A percentile compares a stretch with the other conserved stretches of the same genome.
phyloP scores from a whole-genome alignment of 2,329 filamentous ascomycete species.

The Cryphonectria naterciae region DNA sequence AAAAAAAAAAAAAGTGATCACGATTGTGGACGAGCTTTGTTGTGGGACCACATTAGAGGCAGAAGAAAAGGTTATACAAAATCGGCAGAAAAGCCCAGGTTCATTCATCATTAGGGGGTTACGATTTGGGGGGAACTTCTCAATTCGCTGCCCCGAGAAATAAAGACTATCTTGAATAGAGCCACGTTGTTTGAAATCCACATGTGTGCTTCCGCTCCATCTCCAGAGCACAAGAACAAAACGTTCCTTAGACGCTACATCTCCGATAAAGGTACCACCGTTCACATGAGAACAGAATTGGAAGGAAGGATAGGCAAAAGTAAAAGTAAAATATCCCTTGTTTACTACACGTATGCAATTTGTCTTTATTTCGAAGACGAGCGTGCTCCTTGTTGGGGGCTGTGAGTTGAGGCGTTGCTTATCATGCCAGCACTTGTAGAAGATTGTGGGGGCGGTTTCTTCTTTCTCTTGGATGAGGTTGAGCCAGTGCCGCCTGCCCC shows the following conservation, averaged over 20 bases:
- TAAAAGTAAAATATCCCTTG: not conserved
- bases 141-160: no score
- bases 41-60: no score
- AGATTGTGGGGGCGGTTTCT: not conserved
- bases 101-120: not conserved
- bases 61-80: no score
- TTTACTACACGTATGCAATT: not conserved
- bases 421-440: not conserved
- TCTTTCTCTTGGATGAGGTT: constrained; percentile 43
- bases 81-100: not conserved
- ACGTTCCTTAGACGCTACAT: no score
- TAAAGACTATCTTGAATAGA: no score
- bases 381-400: not conserved
- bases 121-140: no score
- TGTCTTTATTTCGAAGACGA: not conserved
- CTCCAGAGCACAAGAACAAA: no score
- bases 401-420: not conserved
- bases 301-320: not conserved
- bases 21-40: not conserved
- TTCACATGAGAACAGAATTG: no score
- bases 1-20: not conserved
- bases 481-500: constrained; percentile 37
- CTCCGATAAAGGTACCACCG: no score
- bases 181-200: no score
- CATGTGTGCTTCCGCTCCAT: no score